A percentile compares a stretch with the other conserved stretches of the same genome.
Evolutionary conservation across 225 moss, liverwort and hornwort species (phyloP).

Genomic region (Thuidium tamariscinum): DNA sequence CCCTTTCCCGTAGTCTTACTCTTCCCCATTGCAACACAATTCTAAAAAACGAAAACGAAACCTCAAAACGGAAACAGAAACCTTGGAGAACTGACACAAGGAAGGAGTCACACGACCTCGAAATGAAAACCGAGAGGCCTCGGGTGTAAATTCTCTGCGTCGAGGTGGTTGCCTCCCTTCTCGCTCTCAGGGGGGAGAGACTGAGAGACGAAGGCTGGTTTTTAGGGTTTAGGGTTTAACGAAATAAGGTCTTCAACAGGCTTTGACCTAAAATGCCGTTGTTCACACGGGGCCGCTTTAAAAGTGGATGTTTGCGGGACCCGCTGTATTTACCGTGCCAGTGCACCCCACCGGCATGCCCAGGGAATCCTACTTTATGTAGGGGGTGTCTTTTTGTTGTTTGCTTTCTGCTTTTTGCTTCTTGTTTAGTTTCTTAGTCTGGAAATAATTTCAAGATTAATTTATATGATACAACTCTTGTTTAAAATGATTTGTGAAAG

Average conservation of each 20-base stretch:
- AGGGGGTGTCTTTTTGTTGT: neutral
- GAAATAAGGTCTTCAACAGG: too few species aligned
- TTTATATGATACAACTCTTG: neutral
- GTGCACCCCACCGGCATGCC: neutral
- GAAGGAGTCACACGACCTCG: neutral
- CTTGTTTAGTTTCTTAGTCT: neutral
- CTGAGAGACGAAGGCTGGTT: neutral
- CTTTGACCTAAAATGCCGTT: neutral
- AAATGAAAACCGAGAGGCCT: neutral
- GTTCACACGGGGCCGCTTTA: neutral
- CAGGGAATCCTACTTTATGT: neutral
- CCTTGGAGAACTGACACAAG: neutral
- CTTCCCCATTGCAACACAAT: constrained; percentile 48
- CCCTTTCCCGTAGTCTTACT: constrained; percentile 98
- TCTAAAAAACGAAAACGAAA: neutral
- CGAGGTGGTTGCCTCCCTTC: neutral
- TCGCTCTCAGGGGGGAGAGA: neutral
- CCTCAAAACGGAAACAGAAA: neutral
- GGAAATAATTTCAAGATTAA: neutral
- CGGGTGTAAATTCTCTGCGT: neutral
- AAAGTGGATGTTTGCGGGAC: neutral
- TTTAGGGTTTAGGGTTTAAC: constrained; percentile 3
- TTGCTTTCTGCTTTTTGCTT: neutral
- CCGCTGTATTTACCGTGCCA: neutral
- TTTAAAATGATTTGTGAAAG: neutral